A percentile compares a stretch with the other conserved stretches of the same genome.
Conservation (phyloP, 2,329 filamentous ascomycete genomes). For the Cladosporium sp. region DNA sequence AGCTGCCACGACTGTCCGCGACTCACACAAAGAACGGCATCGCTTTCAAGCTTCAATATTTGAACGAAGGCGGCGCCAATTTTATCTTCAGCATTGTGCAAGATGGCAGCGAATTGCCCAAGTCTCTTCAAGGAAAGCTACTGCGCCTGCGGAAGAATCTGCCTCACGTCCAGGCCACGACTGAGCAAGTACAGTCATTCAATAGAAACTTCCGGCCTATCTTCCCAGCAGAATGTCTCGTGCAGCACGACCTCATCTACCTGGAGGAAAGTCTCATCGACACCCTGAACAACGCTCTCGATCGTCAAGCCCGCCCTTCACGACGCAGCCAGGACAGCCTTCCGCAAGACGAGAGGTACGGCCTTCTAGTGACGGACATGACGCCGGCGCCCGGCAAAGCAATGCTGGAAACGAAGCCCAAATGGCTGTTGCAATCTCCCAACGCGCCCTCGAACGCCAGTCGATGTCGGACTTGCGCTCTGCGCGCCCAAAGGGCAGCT, state of each 20-base stretch:
- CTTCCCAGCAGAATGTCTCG: slow-evolving; percentile 28
- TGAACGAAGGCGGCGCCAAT: slow-evolving; percentile 37
- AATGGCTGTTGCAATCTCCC: slow-evolving; percentile 46
- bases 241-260: slow-evolving; percentile 27
- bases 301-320: slow-evolving; percentile 18
- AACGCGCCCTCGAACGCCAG: slow-evolving; percentile 37
- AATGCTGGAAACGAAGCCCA: slow-evolving; percentile 43
- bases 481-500: slow-evolving; percentile 34
- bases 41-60: slow-evolving; percentile 25
- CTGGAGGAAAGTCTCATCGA: slow-evolving; percentile 20
- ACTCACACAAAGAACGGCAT: background rate
- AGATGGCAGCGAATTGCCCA: slow-evolving; percentile 2
- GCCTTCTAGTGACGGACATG: slow-evolving; percentile 35
- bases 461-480: slow-evolving; percentile 45
- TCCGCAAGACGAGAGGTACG: slow-evolving; percentile 25
- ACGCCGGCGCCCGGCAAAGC: slow-evolving; percentile 24
- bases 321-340: slow-evolving; percentile 25
- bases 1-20: background rate
- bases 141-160: slow-evolving; percentile 32
- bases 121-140: slow-evolving; percentile 22
- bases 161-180: slow-evolving; percentile 24
- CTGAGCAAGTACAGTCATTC: slow-evolving; percentile 25
- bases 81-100: slow-evolving; percentile 28
- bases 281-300: slow-evolving; percentile 24
- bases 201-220: slow-evolving; percentile 25